phyloP scores from a whole-genome alignment of 192 early-diverging fungal species.

The Borealophlyctis nickersoniae region DNA sequence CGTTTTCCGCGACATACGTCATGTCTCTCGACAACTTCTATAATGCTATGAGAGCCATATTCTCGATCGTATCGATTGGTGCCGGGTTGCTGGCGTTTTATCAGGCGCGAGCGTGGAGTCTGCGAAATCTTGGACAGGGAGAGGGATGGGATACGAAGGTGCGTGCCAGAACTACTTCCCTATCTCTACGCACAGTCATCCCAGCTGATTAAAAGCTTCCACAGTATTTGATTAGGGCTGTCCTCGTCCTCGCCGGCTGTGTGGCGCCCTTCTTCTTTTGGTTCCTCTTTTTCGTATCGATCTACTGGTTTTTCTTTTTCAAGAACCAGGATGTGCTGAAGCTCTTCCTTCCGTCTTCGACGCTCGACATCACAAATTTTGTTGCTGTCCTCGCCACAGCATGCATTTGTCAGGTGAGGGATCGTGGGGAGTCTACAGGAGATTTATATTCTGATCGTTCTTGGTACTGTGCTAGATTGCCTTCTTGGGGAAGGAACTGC shows the following conservation, averaged over 20 bases:
- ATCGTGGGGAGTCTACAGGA: neutral
- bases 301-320: conserved; percentile 53
- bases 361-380: conserved; percentile 37
- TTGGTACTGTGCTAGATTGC: neutral
- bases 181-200: too few species aligned
- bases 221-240: conserved; percentile 35
- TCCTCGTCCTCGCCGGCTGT: conserved; percentile 34
- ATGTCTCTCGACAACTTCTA: conserved; percentile 26
- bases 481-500: conserved; percentile 28
- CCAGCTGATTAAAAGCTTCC: too few species aligned
- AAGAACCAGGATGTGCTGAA: conserved; percentile 46
- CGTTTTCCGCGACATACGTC: conserved; percentile 33
- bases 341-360: conserved; percentile 37
- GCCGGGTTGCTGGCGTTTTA: conserved; percentile 32
- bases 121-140: conserved; percentile 34
- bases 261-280: conserved; percentile 40
- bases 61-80: conserved; percentile 29
- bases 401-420: conserved; percentile 30
- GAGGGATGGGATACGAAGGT: conserved; percentile 45
- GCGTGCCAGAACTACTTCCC: too few species aligned
- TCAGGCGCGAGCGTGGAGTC: conserved; percentile 37
- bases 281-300: conserved; percentile 29
- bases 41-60: conserved; percentile 35
- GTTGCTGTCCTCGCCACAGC: conserved; percentile 19
- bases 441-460: conserved; percentile 11